Evolutionary conservation across 2,329 filamentous ascomycete genomes (phyloP), one percentile per base, ranked within the genome.

Genomic region (Penicillium griseofulvum): DNA sequence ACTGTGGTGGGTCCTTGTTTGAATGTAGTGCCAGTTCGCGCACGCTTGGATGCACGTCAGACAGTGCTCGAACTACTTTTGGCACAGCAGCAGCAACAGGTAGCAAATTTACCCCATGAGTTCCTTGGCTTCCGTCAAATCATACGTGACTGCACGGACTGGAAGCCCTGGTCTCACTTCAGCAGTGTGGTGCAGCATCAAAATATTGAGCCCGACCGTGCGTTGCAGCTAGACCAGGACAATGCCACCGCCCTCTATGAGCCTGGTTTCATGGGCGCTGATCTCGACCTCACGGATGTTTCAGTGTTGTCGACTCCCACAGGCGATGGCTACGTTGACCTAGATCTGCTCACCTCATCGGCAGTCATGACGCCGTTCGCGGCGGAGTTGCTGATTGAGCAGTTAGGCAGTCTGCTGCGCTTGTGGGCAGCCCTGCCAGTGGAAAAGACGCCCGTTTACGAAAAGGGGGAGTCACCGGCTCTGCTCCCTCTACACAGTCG

Each of bases 171-270:
- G 74, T 80, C 78, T 3, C 77, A 76, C 1, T 81, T 84, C 67
- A 81, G 81, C 68, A 81, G 80, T 3, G 69, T 83, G 2, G 77
- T 85, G 2, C 78, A 83, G 46, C 81, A 85, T 56, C 75, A 79
- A 37, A 71, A 73, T 57, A 66, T 69, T 44, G 31, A 36, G 33
- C 33, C 33, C 16, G 33, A 36, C 33, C 45, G 45, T 36, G 45
- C 31, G 24, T 33, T 48, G 14, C 22, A 24, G 22, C 45, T 48
- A 16, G 45, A 36, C 45, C 31, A 34, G 29, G 33, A 48, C 45
- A 24, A 48, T 31, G 45, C 31, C 31, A 36, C 33, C 33, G 33
- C 19, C 33, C 31, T 48, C 29, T 48, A 48, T 24, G 33, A 48
- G 28, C 45, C 45, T 37, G 45, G 45, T 36, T 48, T 48, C 45